phyloP scores from a whole-genome alignment of 2,329 filamentous ascomycete species.

The Alternaria arbusti region DNA sequence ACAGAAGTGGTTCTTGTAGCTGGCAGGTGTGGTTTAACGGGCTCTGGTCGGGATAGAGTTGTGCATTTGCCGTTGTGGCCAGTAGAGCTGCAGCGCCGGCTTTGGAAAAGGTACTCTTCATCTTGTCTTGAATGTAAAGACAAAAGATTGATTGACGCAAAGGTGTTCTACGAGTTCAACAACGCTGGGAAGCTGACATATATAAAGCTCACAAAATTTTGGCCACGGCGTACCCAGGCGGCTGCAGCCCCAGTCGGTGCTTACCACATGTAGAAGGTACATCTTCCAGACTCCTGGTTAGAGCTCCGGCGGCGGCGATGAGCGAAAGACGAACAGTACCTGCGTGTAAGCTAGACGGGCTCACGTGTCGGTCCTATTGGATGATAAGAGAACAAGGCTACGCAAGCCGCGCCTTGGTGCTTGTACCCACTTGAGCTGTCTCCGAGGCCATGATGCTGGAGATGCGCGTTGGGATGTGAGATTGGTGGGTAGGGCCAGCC shows the following conservation, averaged over 20 bases:
- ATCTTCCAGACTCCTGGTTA: slow-evolving; percentile 6
- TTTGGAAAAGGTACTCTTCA: slow-evolving; percentile 25
- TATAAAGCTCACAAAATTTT: slow-evolving; percentile 15
- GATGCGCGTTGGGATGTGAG: neutral
- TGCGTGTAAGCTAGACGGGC: slow-evolving; percentile 32
- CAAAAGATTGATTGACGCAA: neutral
- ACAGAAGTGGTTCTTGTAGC: slow-evolving; percentile 47
- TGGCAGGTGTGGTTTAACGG: slow-evolving; percentile 64
- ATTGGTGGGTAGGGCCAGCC: neutral
- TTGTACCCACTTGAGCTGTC: slow-evolving; percentile 17
- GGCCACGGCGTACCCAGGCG: neutral
- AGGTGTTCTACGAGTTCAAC: neutral
- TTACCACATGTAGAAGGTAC: slow-evolving; percentile 44
- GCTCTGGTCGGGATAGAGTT: slow-evolving; percentile 56
- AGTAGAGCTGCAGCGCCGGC: slow-evolving; percentile 29
- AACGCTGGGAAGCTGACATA: neutral
- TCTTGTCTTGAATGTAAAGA: slow-evolving; percentile 13
- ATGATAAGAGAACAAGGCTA: slow-evolving; percentile 30
- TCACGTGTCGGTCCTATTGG: slow-evolving; percentile 44
- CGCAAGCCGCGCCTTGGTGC: slow-evolving; percentile 21
- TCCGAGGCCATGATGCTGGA: slow-evolving; percentile 20
- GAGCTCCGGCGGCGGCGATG: slow-evolving; percentile 23
- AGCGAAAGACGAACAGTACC: slow-evolving; percentile 30
- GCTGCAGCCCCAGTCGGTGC: slow-evolving; percentile 20
- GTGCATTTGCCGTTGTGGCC: slow-evolving; percentile 36